A percentile compares a stretch with the other conserved stretches of the same genome.
These are phyloP conservation scores for Fraxinus baroniana DNA, from an alignment of 305 asterid species.

Conservation along the genomic window DNA sequence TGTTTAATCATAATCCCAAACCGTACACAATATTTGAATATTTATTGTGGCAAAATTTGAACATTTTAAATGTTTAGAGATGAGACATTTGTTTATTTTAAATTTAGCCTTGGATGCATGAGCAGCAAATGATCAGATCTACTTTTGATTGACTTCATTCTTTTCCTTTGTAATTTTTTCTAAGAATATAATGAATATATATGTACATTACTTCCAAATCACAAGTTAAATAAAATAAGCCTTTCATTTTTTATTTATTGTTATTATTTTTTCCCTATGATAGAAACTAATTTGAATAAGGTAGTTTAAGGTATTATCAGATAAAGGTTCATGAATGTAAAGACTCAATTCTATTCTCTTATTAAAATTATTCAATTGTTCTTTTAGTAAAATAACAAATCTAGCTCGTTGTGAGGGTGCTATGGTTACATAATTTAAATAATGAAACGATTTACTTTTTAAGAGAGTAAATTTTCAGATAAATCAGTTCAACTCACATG, in stretches of 20 bases:
- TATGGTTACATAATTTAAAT: not conserved
- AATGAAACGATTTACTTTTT: too few species aligned
- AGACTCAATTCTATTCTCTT: not conserved
- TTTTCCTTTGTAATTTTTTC: not conserved
- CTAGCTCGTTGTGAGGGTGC: not conserved
- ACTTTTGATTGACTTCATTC: not conserved
- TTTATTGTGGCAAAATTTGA: not conserved
- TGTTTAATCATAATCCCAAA: not conserved
- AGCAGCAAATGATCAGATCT: not conserved
- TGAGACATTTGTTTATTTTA: not conserved
- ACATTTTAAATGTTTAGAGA: not conserved
- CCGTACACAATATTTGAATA: not conserved
- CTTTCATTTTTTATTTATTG: too few species aligned
- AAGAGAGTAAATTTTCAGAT: not conserved
- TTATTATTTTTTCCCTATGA: too few species aligned
- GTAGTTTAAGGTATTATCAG: not conserved
- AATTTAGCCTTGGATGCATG: not conserved
- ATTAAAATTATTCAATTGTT: not conserved
- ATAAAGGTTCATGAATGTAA: not conserved
- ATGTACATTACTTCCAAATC: not conserved
- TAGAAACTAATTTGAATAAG: not conserved
- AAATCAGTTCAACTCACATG: not conserved
- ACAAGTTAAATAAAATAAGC: not conserved
- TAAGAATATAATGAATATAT: too few species aligned
- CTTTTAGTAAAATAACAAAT: not conserved